Base-by-base conservation (phyloP, 495 filamentous ascomycete species). In the Astrothelium macrocarpum region DNA sequence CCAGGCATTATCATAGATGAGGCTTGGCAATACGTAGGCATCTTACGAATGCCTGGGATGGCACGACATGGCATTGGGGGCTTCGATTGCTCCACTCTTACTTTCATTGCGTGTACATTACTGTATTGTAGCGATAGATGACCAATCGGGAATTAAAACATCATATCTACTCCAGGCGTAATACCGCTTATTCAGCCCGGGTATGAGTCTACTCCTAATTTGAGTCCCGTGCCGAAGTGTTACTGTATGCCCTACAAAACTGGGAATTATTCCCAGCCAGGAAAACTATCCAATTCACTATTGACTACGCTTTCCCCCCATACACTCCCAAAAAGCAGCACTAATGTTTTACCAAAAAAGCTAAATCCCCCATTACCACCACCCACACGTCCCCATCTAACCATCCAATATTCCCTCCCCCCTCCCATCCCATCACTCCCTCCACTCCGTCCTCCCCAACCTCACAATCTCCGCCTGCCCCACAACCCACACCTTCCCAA, bases 381-480 rank as follows among this genome's bases (percentile, higher is more conserved):
- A 1, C 7, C 20, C 25, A n/a, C 9, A 5, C 49, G 7, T 56
- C 49, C 3, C n/a, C 49, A 26, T 29, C 43, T 49, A 5, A 1
- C 49, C 0, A 56, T 16, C 49, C 49, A 56, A 0, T 56, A 5
- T 11, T 20, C n/a, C 16, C 5, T 20, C 25, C 49, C 1, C 49
- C 49, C n/a, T 5, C 34, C 26, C 32, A 43, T 29, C 10, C 0
- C 20, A 2, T 60, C 59, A 60, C 3, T 64, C 63, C 59, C 65
- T 68, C 66, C 69, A 68, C 64, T 72, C 71, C 32, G 63, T 68
- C 65, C 65, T 69, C 20, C 72, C 75, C 66, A 75, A 63, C 56
- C 64, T 64, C 4, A 75, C 59, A 62, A 77, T 74, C 32, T 77
- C 75, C 39, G 28, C 58, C 67, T 68, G 64, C 4, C 49, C 64